phyloP scores from a whole-genome alignment of 306 rosid genomes.

The Amphicarpaea edgeworthii region DNA sequence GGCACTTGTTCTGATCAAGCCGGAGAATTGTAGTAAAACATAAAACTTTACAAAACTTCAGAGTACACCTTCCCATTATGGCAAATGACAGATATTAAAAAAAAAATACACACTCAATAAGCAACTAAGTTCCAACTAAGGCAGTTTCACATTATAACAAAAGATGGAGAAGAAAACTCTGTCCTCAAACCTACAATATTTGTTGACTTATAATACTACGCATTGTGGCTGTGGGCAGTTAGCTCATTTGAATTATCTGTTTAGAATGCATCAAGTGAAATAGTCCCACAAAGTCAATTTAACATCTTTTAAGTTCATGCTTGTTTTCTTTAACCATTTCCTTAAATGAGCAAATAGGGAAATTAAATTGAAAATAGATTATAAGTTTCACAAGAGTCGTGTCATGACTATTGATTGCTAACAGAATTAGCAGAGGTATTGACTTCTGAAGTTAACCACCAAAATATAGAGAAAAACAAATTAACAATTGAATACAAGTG shows the following conservation, averaged over 20 bases:
- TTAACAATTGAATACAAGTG: neutral
- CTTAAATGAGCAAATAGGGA: neutral
- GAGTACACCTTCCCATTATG: neutral
- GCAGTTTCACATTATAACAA: neutral
- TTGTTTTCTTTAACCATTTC: neutral
- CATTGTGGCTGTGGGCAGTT: neutral
- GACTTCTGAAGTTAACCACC: neutral
- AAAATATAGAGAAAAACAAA: neutral
- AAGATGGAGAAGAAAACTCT: too few species aligned
- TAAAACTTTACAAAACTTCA: neutral
- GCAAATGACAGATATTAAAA: neutral
- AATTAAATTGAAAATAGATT: neutral
- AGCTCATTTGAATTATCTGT: conserved; percentile 2
- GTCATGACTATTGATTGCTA: neutral
- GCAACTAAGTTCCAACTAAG: neutral
- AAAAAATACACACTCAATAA: neutral
- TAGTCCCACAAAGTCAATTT: neutral
- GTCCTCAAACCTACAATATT: neutral
- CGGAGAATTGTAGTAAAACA: neutral
- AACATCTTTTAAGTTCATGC: neutral
- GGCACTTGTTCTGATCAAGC: conserved; percentile 6
- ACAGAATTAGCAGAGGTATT: neutral
- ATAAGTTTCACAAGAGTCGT: neutral
- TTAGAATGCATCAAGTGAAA: neutral
- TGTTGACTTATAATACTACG: neutral